phyloP scores from a whole-genome alignment of 805 yeast species.

The Barnettozyma vustinii region DNA sequence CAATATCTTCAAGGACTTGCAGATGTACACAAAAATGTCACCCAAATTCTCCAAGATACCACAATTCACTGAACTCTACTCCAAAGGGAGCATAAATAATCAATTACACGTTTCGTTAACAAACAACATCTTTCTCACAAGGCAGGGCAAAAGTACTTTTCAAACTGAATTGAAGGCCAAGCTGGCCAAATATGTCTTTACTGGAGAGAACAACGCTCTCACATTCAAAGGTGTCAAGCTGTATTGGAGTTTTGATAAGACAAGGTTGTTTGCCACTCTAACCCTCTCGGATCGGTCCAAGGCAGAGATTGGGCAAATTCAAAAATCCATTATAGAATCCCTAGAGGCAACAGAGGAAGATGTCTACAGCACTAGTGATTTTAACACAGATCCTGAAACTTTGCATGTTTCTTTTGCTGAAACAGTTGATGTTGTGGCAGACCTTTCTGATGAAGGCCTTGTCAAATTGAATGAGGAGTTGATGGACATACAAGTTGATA shows the following conservation, averaged over 20 bases:
- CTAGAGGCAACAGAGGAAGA: neutral
- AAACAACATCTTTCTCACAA: neutral
- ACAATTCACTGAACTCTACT: slow-evolving; percentile 7
- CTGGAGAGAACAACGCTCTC: neutral
- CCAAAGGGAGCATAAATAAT: slow-evolving; percentile 3
- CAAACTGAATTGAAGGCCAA: neutral
- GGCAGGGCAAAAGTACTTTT: neutral
- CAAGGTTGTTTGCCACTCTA: slow-evolving; percentile 7
- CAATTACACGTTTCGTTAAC: slow-evolving; percentile 17
- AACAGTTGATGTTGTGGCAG: neutral
- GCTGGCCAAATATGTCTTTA: neutral
- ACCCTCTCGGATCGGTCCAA: neutral
- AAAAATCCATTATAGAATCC: neutral
- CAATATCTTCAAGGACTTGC: neutral
- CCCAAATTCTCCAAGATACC: slow-evolving; percentile 3
- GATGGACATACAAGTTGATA: slow-evolving; percentile 10
- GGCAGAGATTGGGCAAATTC: neutral
- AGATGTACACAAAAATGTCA: slow-evolving; percentile 7
- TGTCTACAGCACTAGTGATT: neutral
- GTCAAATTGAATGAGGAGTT: slow-evolving; percentile 8
- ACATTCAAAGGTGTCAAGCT: slow-evolving; percentile 5
- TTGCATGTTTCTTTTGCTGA: slow-evolving; percentile 8
- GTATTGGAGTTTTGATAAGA: neutral
- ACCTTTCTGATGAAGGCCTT: neutral
- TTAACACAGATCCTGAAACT: slow-evolving; percentile 3